phyloP scores from a whole-genome alignment of 73 alveolate genomes.

The Tetrahymena borealis region DNA sequence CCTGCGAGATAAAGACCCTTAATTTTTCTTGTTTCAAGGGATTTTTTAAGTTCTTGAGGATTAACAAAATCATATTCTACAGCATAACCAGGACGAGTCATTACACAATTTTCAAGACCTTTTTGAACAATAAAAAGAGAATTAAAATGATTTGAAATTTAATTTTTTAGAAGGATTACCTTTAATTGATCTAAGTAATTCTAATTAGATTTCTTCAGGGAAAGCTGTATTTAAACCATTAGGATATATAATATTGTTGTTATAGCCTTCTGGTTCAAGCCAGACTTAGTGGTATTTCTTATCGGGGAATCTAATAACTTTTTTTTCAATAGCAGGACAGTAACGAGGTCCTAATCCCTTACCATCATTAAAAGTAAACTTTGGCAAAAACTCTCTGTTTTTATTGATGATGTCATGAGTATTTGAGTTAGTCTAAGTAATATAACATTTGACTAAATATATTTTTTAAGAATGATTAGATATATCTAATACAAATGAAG shows the following conservation, averaged over 20 bases:
- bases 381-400: conserved; percentile 18
- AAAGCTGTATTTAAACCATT: conserved; percentile 53
- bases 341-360: conserved; percentile 64
- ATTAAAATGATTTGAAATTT: neutral
- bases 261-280: conserved; percentile 66
- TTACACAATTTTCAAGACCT: neutral
- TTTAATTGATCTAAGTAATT: conserved; percentile 20
- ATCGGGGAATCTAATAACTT: conserved; percentile 48
- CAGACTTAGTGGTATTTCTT: conserved; percentile 51
- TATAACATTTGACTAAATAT: conserved; percentile 25
- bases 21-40: conserved; percentile 42
- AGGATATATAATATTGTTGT: conserved; percentile 50
- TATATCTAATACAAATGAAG: neutral
- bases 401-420: conserved; percentile 15
- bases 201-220: conserved; percentile 48
- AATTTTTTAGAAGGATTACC: conserved; percentile 2
- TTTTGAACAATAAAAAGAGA: neutral
- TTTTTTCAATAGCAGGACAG: conserved; percentile 56
- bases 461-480: neutral
- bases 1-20: conserved; percentile 51
- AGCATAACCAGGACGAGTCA: conserved; percentile 21
- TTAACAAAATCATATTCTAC: conserved; percentile 58
- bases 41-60: conserved; percentile 41
- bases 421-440: conserved; percentile 37
- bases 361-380: conserved; percentile 42